phyloP scores from a whole-genome alignment of 805 yeast genomes.

The Wickerhamomyces rabaulensis region DNA sequence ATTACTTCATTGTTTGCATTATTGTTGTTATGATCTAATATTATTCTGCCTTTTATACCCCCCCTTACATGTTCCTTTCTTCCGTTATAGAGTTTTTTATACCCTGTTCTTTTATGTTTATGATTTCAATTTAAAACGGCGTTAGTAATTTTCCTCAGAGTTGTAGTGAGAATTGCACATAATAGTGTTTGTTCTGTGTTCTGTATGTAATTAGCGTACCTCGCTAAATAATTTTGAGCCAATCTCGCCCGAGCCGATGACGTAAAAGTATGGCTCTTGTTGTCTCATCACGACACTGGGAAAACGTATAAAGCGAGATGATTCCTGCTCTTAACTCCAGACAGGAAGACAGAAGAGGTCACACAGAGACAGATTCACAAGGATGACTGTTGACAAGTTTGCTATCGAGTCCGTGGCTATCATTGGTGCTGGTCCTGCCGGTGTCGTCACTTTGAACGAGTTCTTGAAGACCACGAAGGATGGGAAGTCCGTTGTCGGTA shows the following conservation, averaged over 20 bases:
- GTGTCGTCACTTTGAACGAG: constrained; percentile 30
- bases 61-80: not conserved
- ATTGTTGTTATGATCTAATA: not conserved
- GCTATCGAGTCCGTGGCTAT: constrained; percentile 27
- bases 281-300: not conserved
- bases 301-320: too few relatives aligned
- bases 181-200: too few relatives aligned
- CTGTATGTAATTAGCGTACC: too few relatives aligned
- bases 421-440: constrained; percentile 35
- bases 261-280: not conserved
- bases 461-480: constrained; percentile 24
- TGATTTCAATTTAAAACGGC: too few relatives aligned
- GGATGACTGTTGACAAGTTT: constrained; percentile 1
- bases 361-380: too few relatives aligned
- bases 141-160: too few relatives aligned
- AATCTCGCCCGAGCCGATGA: not conserved
- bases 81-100: not conserved
- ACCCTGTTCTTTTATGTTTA: not conserved
- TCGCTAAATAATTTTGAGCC: not conserved
- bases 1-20: not conserved
- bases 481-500: constrained; percentile 24
- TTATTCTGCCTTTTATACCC: too few relatives aligned
- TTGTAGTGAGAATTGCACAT: too few relatives aligned
- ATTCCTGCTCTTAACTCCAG: too few relatives aligned
- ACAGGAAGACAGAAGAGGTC: too few relatives aligned